phyloP scores from a whole-genome alignment of 306 rosid genomes.

The Cucumis melo region DNA sequence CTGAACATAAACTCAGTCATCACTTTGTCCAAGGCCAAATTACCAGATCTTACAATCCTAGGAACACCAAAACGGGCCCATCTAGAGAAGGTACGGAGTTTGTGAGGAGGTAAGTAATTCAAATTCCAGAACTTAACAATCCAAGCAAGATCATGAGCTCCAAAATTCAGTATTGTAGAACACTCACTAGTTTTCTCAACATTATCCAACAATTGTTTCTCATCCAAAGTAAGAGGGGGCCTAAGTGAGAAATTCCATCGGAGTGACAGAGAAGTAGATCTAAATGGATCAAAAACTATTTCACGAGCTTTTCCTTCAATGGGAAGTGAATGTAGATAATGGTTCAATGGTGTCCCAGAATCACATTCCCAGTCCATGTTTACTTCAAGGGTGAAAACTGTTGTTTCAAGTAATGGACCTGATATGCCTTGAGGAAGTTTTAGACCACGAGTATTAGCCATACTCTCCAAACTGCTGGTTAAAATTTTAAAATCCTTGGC shows the following conservation, averaged over 20 bases:
- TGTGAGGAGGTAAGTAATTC: constrained; percentile 88
- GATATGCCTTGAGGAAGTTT: constrained; percentile 67
- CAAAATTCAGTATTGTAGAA: constrained; percentile 72
- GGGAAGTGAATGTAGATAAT: constrained; percentile 83
- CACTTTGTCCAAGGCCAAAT: constrained; percentile 85
- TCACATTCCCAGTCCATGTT: constrained; percentile 95
- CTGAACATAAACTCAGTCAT: constrained; percentile 98
- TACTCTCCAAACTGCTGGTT: constrained; percentile 84
- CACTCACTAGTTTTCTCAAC: constrained; percentile 35
- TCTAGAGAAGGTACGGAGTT: constrained; percentile 83
- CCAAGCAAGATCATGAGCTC: constrained; percentile 99
- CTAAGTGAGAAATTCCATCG: constrained; percentile 80
- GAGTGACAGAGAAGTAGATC: constrained; percentile 90
- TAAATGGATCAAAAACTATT: constrained; percentile 74
- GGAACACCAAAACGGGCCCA: constrained; percentile 97
- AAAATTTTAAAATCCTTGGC: constrained; percentile 65
- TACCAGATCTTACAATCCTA: constrained; percentile 73
- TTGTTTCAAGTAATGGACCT: constrained; percentile 68
- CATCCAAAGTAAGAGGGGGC: constrained; percentile 35
- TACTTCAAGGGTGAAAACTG: constrained; percentile 68
- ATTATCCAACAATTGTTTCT: constrained; percentile 27
- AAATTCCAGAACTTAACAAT: constrained; percentile 56
- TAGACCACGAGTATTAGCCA: constrained; percentile 63
- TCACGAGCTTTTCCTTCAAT: constrained; percentile 71
- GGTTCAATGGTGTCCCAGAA: constrained; percentile 80